These are phyloP conservation scores for Dactylellina drechsleri DNA, from an alignment of 2,329 filamentous ascomycete species.

Conservation along the genomic window DNA sequence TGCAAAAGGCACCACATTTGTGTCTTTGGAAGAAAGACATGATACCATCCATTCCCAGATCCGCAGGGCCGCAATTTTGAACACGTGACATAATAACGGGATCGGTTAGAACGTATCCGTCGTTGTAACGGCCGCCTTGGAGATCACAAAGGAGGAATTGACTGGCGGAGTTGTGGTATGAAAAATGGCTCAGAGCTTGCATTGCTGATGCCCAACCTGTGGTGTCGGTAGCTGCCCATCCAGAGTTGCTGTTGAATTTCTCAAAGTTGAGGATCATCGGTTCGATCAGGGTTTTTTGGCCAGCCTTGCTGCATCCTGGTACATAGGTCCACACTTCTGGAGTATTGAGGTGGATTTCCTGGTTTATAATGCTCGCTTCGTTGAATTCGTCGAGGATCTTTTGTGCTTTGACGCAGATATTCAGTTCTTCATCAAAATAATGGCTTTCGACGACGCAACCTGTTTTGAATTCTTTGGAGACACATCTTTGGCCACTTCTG, in stretches of 20 bases:
- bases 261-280: constrained; percentile 63
- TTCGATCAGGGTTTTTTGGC: constrained; percentile 60
- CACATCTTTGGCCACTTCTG: constrained; percentile 60
- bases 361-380: constrained; percentile 59
- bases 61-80: constrained; percentile 62
- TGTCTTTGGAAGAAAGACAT: constrained; percentile 63
- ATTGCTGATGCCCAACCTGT: constrained; percentile 61
- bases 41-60: constrained; percentile 62
- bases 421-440: constrained; percentile 62
- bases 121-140: constrained; percentile 63
- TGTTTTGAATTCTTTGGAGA: constrained; percentile 63
- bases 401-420: constrained; percentile 61
- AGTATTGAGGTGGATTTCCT: constrained; percentile 61
- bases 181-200: constrained; percentile 65
- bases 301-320: constrained; percentile 19
- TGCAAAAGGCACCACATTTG: constrained; percentile 60
- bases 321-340: constrained; percentile 60
- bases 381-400: constrained; percentile 62
- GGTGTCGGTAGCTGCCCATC: constrained; percentile 60
- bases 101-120: constrained; percentile 62
- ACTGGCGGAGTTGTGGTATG: constrained; percentile 62
- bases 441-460: constrained; percentile 60
- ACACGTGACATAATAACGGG: constrained; percentile 63
- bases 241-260: constrained; percentile 65
- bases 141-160: constrained; percentile 63